phyloP scores from a whole-genome alignment of 169 alveolate species.

The Plasmodium falciparum region DNA sequence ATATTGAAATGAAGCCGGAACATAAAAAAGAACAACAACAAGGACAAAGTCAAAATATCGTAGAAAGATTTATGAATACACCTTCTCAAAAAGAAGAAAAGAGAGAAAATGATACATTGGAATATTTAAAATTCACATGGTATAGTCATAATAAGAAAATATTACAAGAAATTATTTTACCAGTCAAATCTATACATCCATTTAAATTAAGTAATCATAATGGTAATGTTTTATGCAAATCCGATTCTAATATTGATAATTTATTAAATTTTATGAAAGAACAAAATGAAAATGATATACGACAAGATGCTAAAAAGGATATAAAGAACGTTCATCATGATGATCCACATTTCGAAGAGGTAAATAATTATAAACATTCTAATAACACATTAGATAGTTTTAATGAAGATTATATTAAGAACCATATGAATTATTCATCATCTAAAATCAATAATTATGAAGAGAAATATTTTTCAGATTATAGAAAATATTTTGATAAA shows the following conservation, averaged over 20 bases:
- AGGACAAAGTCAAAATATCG: not conserved
- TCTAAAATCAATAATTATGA: not conserved
- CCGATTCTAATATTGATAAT: conserved; percentile 35
- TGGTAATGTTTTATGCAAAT: conserved; percentile 39
- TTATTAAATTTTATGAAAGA: conserved; percentile 14
- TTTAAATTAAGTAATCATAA: conserved; percentile 23
- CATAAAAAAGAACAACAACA: not conserved
- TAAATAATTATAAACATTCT: not conserved
- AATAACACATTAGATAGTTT: not conserved
- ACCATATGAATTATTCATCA: not conserved
- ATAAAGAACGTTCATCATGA: not conserved
- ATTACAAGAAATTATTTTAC: conserved; percentile 1
- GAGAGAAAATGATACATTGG: not conserved
- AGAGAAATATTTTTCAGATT: conserved; percentile 34
- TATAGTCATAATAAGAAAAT: conserved; percentile 20
- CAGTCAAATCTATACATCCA: conserved; percentile 44
- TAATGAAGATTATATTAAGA: not conserved
- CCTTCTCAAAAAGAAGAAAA: not conserved
- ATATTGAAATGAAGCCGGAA: not conserved
- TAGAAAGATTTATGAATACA: not conserved
- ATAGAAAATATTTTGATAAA: conserved; percentile 32
- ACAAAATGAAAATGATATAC: not conserved
- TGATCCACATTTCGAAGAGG: not conserved
- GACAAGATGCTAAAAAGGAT: not conserved
- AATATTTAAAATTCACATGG: conserved; percentile 49